Evolutionary conservation across 352 stramenopile genomes (phyloP).

Genomic region (Globisporangium takayamanum): DNA sequence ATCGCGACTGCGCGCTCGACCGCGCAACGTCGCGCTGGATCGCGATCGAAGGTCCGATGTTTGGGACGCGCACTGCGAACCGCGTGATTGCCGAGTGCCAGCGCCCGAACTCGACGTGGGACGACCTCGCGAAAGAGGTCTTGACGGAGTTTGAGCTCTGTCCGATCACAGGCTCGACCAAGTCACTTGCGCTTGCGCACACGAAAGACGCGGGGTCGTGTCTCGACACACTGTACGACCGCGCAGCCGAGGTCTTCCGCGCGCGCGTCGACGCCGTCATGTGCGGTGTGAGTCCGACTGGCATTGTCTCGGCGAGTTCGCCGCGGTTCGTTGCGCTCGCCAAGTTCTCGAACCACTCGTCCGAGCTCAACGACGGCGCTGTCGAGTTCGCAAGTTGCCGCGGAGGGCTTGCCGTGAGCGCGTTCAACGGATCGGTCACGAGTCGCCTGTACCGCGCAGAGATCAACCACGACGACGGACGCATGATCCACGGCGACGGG

Average conservation of each 20-base stretch:
- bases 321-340: slow-evolving; percentile 13
- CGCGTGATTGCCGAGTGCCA: slow-evolving; percentile 7
- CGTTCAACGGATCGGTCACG: slow-evolving; percentile 14
- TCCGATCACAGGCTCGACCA: slow-evolving; percentile 4
- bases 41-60: slow-evolving; percentile 19
- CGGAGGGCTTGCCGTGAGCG: background rate
- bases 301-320: slow-evolving; percentile 18
- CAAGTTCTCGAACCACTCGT: slow-evolving; percentile 16
- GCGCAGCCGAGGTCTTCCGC: slow-evolving; percentile 2
- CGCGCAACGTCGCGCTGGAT: slow-evolving; percentile 16
- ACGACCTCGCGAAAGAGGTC: slow-evolving; percentile 2
- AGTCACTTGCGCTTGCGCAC: slow-evolving; percentile 1
- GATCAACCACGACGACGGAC: slow-evolving; percentile 31
- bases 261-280: slow-evolving; percentile 11
- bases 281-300: slow-evolving; percentile 23
- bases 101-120: slow-evolving; percentile 9
- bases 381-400: slow-evolving; percentile 29
- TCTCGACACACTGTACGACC: slow-evolving; percentile 12
- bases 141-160: slow-evolving; percentile 7
- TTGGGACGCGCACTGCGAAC: slow-evolving; percentile 11
- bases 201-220: background rate
- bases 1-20: slow-evolving; percentile 18
- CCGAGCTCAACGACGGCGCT: slow-evolving; percentile 23
- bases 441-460: slow-evolving; percentile 25
- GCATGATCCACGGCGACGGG: slow-evolving; percentile 25